These are phyloP conservation scores for Solanum peruvianum DNA, from an alignment of 257 asterid species.

Conservation along the genomic window DNA sequence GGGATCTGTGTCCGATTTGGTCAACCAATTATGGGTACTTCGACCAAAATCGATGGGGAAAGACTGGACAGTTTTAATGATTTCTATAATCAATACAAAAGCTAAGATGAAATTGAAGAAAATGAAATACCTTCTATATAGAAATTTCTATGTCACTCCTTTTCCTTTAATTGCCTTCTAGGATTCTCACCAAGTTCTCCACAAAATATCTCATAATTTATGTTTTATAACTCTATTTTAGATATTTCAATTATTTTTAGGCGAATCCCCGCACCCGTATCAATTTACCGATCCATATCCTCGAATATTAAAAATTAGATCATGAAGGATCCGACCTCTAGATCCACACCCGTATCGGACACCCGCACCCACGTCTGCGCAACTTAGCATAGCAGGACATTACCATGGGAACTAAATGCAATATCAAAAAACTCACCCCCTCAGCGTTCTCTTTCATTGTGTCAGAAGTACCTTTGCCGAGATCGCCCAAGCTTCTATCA, in stretches of 20 bases:
- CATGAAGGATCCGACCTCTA: not conserved
- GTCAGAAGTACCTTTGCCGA: conserved; percentile 1
- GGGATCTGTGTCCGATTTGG: too few species aligned
- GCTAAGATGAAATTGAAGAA: too few species aligned
- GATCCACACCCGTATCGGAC: not conserved
- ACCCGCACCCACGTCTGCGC: not conserved
- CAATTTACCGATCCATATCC: not conserved
- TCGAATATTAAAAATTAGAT: not conserved
- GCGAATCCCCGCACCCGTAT: not conserved
- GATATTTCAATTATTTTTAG: not conserved
- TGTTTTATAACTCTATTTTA: not conserved
- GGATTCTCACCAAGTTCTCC: not conserved
- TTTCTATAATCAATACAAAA: too few species aligned
- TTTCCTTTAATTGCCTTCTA: not conserved
- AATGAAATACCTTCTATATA: too few species aligned
- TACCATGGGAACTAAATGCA: not conserved
- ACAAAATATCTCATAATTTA: not conserved
- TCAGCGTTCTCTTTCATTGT: conserved; percentile 4
- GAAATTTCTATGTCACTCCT: too few species aligned
- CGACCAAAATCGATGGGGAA: too few species aligned
- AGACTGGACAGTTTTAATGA: too few species aligned
- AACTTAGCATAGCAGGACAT: not conserved
- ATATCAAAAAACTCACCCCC: not conserved
- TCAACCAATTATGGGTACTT: too few species aligned
- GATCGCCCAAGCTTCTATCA: conserved; percentile 5